Percentiles rank a stretch among this genome's conserved stretches.
Evolutionary conservation across 768 basidiomycete species (phyloP).

Genomic region (Auriculariales sp.): DNA sequence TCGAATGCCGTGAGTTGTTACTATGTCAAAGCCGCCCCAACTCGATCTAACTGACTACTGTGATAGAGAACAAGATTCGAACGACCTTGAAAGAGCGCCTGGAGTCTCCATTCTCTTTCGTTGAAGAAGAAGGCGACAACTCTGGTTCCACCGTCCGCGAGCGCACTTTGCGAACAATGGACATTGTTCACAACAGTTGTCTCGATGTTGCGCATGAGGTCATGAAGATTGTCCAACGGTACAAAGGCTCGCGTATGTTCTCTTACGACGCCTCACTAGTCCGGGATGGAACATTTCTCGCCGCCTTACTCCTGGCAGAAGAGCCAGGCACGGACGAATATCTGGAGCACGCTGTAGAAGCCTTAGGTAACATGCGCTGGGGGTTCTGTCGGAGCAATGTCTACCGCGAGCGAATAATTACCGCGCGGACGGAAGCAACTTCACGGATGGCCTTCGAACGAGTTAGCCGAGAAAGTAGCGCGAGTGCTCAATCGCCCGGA

Average conservation of each 20-base stretch:
- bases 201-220: conserved; percentile 29
- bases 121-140: background rate
- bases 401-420: too few species aligned
- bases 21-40: too few species aligned
- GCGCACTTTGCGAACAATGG: too few species aligned
- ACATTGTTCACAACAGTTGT: conserved; percentile 30
- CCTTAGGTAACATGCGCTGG: conserved; percentile 74
- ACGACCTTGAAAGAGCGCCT: background rate
- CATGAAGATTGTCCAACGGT: conserved; percentile 32
- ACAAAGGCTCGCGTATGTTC: conserved; percentile 48
- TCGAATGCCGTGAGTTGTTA: background rate
- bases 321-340: conserved; percentile 40
- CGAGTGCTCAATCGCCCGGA: too few species aligned
- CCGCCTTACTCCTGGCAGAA: conserved; percentile 56
- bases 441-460: too few species aligned
- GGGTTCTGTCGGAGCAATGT: conserved; percentile 62
- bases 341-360: conserved; percentile 44
- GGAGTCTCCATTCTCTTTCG: background rate
- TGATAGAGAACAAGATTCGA: background rate
- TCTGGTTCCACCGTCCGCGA: too few species aligned
- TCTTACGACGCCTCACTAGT: conserved; percentile 76
- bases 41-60: background rate
- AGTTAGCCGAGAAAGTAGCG: too few species aligned
- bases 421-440: too few species aligned
- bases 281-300: conserved; percentile 82